phyloP scores from a whole-genome alignment of 768 basidiomycete species.

The Podaxis rugospora region DNA sequence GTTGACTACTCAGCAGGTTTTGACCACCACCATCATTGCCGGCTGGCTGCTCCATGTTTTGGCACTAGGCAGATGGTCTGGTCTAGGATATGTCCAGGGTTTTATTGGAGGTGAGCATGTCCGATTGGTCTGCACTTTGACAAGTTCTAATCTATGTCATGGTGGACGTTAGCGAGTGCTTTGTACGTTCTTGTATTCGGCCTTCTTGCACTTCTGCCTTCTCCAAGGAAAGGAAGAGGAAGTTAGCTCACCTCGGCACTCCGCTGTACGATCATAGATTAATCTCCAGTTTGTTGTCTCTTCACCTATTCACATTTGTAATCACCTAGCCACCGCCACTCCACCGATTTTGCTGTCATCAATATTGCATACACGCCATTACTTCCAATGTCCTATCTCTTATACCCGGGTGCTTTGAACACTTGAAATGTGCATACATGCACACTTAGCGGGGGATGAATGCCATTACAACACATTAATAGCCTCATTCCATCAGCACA shows the following conservation, averaged over 20 bases:
- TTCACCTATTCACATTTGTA: neutral
- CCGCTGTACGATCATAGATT: neutral
- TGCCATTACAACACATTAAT: too few relatives aligned
- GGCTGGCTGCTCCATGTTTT: slow-evolving; percentile 64
- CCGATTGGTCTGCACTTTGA: neutral
- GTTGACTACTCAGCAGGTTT: slow-evolving; percentile 26
- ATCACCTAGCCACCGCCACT: neutral
- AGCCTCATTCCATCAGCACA: too few relatives aligned
- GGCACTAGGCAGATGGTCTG: slow-evolving; percentile 65
- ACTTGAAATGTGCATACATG: too few relatives aligned
- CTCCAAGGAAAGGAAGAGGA: slow-evolving; percentile 39
- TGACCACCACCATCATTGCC: slow-evolving; percentile 64
- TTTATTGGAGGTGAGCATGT: slow-evolving; percentile 51
- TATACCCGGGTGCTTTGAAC: too few relatives aligned
- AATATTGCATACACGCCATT: neutral
- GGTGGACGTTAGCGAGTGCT: slow-evolving; percentile 47
- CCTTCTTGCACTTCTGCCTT: slow-evolving; percentile 68
- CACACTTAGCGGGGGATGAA: too few relatives aligned
- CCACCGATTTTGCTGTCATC: neutral
- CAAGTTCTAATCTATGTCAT: neutral
- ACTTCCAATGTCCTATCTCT: too few relatives aligned
- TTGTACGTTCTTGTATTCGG: slow-evolving; percentile 70
- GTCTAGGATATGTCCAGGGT: slow-evolving; percentile 60
- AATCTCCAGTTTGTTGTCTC: neutral
- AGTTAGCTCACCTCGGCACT: neutral